phyloP scores from a whole-genome alignment of 176 grass and related monocot species.

The Olyra latifolia region DNA sequence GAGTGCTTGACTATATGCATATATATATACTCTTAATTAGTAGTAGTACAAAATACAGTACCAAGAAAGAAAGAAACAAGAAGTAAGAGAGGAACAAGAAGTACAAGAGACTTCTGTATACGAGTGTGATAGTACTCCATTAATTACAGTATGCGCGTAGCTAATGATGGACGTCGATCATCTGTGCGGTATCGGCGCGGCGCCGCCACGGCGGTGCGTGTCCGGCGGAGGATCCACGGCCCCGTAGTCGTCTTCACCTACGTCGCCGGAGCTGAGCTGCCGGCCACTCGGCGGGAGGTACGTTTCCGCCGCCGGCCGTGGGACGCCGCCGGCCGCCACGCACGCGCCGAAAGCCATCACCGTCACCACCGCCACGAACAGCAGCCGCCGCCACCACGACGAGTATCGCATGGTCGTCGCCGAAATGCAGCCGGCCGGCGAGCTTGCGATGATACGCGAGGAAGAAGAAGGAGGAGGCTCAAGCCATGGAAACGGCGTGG shows the following conservation, averaged over 20 bases:
- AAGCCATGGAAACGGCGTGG: background rate
- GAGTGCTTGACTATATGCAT: background rate
- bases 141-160: background rate
- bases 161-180: too few species aligned
- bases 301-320: too few species aligned
- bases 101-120: background rate
- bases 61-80: background rate
- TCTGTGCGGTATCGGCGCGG: slow-evolving; percentile 31
- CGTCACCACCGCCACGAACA: background rate
- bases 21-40: background rate
- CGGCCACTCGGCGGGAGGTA: too few species aligned
- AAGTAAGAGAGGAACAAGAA: background rate
- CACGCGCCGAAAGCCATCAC: background rate
- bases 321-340: too few species aligned
- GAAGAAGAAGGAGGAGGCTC: too few species aligned
- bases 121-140: background rate
- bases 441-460: background rate
- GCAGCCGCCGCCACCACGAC: background rate
- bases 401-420: background rate
- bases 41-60: background rate
- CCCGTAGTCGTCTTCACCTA: background rate
- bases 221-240: background rate
- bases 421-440: too few species aligned
- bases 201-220: background rate
- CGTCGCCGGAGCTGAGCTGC: background rate